Conservation (phyloP, 441 rosid species). For the Erodium chrysanthum region DNA sequence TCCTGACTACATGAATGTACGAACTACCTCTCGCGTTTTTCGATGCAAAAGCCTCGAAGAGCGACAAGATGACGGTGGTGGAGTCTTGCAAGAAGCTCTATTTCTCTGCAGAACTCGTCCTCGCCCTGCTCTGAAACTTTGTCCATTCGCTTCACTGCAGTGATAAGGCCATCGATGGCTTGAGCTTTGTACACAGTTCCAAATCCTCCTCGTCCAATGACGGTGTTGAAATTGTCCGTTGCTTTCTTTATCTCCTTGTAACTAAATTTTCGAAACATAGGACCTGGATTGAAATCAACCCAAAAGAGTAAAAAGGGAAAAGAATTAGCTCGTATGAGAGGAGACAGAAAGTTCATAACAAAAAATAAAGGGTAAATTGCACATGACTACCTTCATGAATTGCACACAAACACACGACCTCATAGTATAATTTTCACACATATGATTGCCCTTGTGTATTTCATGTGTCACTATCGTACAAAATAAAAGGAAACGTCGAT, state of each 20-base stretch:
- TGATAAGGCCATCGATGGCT: constrained; percentile 45
- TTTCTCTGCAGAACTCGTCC: constrained; percentile 74
- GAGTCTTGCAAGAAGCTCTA: constrained; percentile 81
- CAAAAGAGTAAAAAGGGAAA: no score
- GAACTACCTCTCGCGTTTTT: constrained; percentile 62
- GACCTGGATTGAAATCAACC: constrained; percentile 30
- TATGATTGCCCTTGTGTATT: no score
- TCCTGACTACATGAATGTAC: constrained; percentile 3
- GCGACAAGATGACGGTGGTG: constrained; percentile 95
- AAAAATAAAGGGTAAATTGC: no score
- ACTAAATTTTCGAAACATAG: constrained; percentile 61
- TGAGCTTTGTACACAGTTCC: constrained; percentile 83
- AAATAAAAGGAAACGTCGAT: no score
- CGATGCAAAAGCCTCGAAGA: constrained; percentile 75
- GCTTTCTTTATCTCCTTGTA: constrained; percentile 70
- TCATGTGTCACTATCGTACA: no score
- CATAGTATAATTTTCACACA: no score
- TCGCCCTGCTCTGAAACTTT: constrained; percentile 64
- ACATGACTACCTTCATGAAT: no score
- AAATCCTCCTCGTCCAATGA: constrained; percentile 84
- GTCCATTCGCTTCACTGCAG: constrained; percentile 75
- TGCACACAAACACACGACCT: no score
- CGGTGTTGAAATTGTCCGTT: constrained; percentile 47
- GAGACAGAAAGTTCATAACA: no score
- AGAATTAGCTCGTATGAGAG: no score